Conservation (phyloP, 2,329 filamentous ascomycete species). For the Hypoxylon sp. region DNA sequence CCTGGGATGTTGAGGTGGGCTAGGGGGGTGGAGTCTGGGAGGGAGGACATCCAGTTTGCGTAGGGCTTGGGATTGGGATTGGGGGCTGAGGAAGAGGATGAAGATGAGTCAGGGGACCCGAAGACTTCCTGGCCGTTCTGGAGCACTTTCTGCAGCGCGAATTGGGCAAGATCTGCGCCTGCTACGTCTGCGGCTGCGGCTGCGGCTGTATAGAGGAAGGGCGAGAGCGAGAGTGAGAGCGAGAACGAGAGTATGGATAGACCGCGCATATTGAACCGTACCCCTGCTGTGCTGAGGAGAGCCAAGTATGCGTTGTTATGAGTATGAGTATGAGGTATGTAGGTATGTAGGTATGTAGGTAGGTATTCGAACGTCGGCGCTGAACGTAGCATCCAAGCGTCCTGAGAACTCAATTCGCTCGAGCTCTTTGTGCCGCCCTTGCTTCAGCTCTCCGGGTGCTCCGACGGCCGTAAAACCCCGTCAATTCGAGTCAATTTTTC, state of each 20-base stretch:
- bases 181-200: neutral
- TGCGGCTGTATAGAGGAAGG: neutral
- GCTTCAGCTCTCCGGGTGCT: neutral
- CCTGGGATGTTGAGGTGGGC: slow-evolving; percentile 66
- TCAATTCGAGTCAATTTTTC: neutral
- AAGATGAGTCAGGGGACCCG: slow-evolving; percentile 49
- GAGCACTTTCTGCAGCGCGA: slow-evolving; percentile 61
- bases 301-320: neutral
- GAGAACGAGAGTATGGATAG: neutral
- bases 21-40: slow-evolving; percentile 60
- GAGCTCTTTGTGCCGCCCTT: neutral
- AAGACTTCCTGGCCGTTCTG: slow-evolving; percentile 61
- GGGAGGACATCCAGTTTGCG: slow-evolving; percentile 62
- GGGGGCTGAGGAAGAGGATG: neutral
- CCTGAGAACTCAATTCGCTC: neutral
- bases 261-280: slow-evolving; percentile 16
- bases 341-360: no score
- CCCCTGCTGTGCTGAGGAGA: neutral
- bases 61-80: slow-evolving; percentile 1
- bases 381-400: neutral
- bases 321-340: no score
- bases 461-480: neutral
- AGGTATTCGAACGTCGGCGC: neutral
- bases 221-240: neutral
- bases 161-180: slow-evolving; percentile 48